Conservation (phyloP, 2,329 filamentous ascomycete species). For the Ramularia endophylla region DNA sequence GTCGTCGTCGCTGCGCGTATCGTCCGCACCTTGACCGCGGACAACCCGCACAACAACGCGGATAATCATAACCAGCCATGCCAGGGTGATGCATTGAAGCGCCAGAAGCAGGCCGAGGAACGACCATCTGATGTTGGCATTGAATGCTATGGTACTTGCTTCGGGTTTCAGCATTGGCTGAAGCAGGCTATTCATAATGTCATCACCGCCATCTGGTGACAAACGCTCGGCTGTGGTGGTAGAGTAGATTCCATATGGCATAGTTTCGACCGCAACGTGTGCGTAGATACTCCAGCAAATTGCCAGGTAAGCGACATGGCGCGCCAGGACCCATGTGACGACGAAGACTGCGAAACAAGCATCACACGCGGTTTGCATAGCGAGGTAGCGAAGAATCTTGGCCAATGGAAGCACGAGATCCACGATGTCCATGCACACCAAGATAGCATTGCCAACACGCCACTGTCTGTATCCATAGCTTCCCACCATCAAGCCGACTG, state of each 20-base stretch:
- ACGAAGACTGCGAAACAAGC: slow-evolving; percentile 80
- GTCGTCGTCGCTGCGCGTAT: slow-evolving; percentile 82
- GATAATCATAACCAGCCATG: slow-evolving; percentile 88
- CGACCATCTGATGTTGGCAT: slow-evolving; percentile 62
- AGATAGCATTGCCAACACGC: slow-evolving; percentile 78
- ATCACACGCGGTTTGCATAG: slow-evolving; percentile 71
- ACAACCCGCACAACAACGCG: slow-evolving; percentile 76
- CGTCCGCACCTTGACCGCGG: slow-evolving; percentile 70
- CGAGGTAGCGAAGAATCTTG: slow-evolving; percentile 89
- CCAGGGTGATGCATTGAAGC: slow-evolving; percentile 71
- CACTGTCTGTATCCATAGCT: slow-evolving; percentile 86
- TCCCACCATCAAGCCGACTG: slow-evolving; percentile 68
- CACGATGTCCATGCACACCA: slow-evolving; percentile 90
- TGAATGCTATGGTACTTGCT: slow-evolving; percentile 70
- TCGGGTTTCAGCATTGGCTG: slow-evolving; percentile 67
- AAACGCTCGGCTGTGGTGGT: slow-evolving; percentile 51
- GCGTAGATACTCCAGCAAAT: slow-evolving; percentile 78
- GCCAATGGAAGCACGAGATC: slow-evolving; percentile 77
- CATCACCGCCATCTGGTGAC: slow-evolving; percentile 42
- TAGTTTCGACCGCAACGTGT: slow-evolving; percentile 53
- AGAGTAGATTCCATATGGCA: slow-evolving; percentile 65
- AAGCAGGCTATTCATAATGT: slow-evolving; percentile 54
- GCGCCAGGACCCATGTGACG: slow-evolving; percentile 72
- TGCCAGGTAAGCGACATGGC: slow-evolving; percentile 72
- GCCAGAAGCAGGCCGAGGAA: slow-evolving; percentile 73